Percentiles rank a stretch among this genome's conserved stretches.
Conservation (phyloP, 768 basidiomycete species). For the Pleurotus tuoliensis region DNA sequence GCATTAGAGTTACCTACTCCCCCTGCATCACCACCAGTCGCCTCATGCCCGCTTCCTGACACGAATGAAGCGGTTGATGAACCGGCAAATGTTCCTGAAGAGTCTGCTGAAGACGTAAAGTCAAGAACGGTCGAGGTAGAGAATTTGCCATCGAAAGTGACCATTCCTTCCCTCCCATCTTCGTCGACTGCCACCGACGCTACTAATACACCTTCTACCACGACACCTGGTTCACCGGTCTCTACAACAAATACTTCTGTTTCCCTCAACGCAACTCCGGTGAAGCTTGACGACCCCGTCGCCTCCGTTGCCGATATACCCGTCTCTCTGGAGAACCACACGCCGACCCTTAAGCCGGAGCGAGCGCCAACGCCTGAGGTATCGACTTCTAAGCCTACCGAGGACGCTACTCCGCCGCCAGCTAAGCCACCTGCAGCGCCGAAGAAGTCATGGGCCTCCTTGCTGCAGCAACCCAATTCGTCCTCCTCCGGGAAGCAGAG, state of each 20-base stretch:
- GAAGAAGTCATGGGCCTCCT: slow-evolving; percentile 77
- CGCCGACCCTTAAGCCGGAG: slow-evolving; percentile 14
- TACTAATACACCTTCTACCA: slow-evolving; percentile 23
- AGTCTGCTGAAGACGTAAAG: too few species aligned
- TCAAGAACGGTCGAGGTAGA: too few species aligned
- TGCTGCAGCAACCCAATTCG: slow-evolving; percentile 44
- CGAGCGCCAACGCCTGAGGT: slow-evolving; percentile 11
- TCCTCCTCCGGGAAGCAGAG: slow-evolving; percentile 31
- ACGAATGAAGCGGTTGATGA: slow-evolving; percentile 2
- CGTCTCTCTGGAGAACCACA: slow-evolving; percentile 3
- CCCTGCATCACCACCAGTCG: slow-evolving; percentile 34
- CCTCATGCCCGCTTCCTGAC: slow-evolving; percentile 9
- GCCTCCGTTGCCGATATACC: slow-evolving; percentile 12
- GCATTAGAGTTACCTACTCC: slow-evolving; percentile 56
- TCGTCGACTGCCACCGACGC: slow-evolving; percentile 18
- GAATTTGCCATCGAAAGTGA: neutral
- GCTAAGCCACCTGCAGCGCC: slow-evolving; percentile 22
- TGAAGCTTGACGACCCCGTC: slow-evolving; percentile 16
- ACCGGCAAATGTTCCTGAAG: neutral
- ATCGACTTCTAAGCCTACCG: slow-evolving; percentile 5
- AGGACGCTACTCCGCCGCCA: slow-evolving; percentile 10
- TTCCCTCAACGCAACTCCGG: slow-evolving; percentile 32
- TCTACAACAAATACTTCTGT: slow-evolving; percentile 56
- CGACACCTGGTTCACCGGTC: slow-evolving; percentile 52
- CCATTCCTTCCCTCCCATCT: slow-evolving; percentile 7